Evolutionary conservation across 2,329 filamentous ascomycete species (phyloP), one percentile per base, ranked within the genome.

Genomic region (Epicoccum nigrum): DNA sequence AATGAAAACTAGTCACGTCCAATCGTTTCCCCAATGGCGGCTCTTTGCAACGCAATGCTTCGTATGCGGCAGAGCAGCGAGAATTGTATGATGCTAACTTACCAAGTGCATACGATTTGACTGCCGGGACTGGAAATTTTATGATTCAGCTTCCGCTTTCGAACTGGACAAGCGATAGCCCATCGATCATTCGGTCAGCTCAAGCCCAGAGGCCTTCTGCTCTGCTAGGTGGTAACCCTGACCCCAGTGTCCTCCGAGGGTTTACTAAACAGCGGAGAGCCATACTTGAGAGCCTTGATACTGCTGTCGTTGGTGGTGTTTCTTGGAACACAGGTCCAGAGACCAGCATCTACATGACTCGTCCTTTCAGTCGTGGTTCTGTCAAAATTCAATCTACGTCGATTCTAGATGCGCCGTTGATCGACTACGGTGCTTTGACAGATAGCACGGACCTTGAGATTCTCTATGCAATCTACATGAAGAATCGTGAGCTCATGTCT

Each of bases 21-120:
- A 61, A 64, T 16, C 41, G 51, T 17, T 54, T 59, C 23, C 59
- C 59, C 1, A 61, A 64, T 19, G 51, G 51, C 19, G 59, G 54
- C 8, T 60, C 52, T 7, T 44, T 68, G 13, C 42, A 56, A 16
- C 39, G 37, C 27, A 68, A 69, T 35, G 27, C 46, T n/a, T 68
- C 67, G 8, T 71, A 62, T 40, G 62, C 59, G n/a, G 46, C 58
- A 12, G 56, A 68, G 49, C 67, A 69, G 51, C 61, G 60, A 25
- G 51, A 54, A 17, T 54, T 70, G 12, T 71, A 70, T 53, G 40
- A 65, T 20, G 44, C 42, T 4, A 45, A 57, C 7, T 55, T 60
- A 20, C 62, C 56, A 15, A 68, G 70, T 25, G 64, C 68, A 3
- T 68, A 32, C 19, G 27, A 32, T 15, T 19, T 69, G 11, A 67